Evolutionary conservation across 352 stramenopile species (phyloP).

Genomic region (Phytophthora ramorum): DNA sequence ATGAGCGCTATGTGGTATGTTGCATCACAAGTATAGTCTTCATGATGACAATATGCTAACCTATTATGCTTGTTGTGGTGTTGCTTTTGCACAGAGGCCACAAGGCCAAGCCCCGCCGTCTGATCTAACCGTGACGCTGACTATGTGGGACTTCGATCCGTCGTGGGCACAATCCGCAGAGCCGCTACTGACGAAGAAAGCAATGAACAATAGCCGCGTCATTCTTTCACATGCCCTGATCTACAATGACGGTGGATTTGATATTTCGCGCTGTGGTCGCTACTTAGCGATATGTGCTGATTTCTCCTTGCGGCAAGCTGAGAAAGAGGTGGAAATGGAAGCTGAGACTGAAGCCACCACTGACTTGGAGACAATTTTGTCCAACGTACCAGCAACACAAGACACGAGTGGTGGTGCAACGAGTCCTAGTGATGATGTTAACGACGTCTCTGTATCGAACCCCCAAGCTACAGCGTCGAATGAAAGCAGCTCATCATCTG

Average conservation of each 20-base stretch:
- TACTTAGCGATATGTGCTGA: constrained; percentile 96
- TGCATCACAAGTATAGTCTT: not conserved
- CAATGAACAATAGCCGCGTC: constrained; percentile 85
- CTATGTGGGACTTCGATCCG: constrained; percentile 95
- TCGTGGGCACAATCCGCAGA: constrained; percentile 79
- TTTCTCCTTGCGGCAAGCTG: constrained; percentile 91
- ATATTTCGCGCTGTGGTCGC: constrained; percentile 95
- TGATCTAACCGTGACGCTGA: constrained; percentile 94
- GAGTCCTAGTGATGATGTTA: constrained; percentile 68
- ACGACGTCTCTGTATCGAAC: constrained; percentile 61
- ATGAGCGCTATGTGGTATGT: constrained; percentile 88
- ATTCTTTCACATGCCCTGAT: constrained; percentile 94
- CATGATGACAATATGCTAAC: not conserved
- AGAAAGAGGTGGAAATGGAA: constrained; percentile 87
- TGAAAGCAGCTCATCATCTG: constrained; percentile 47
- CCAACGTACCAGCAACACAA: constrained; percentile 61
- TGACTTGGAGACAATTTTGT: constrained; percentile 79
- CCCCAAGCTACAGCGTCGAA: constrained; percentile 42
- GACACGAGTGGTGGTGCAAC: constrained; percentile 57
- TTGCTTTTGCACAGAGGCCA: constrained; percentile 52
- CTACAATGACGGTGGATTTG: constrained; percentile 98
- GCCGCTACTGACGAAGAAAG: constrained; percentile 77
- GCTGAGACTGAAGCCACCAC: constrained; percentile 74
- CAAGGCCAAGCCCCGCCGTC: constrained; percentile 79
- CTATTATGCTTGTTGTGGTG: not conserved